Percentiles rank a stretch among this genome's conserved stretches.
These are phyloP conservation scores for Xylaria venustula DNA, from an alignment of 495 filamentous ascomycete genomes.

Conservation along the genomic window DNA sequence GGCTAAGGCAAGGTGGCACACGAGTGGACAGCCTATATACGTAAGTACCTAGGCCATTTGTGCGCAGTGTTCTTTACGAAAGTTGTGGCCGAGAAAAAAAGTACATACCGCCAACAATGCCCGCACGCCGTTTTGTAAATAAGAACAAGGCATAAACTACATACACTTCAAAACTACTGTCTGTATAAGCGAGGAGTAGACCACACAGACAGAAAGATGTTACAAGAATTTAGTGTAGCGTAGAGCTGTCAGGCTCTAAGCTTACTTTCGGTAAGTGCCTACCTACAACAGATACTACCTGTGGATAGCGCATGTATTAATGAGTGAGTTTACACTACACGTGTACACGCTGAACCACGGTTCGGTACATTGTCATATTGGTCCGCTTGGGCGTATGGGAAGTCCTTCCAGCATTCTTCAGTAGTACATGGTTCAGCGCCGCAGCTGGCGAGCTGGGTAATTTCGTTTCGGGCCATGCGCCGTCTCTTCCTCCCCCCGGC, in stretches of 20 bases:
- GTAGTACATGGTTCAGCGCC: not conserved
- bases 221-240: no score
- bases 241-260: not conserved
- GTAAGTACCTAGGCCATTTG: no score
- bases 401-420: no score
- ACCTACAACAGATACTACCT: no score
- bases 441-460: not conserved
- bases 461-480: not conserved
- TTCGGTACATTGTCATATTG: not conserved
- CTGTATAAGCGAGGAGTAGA: no score
- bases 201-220: not conserved
- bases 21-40: not conserved
- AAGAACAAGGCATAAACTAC: not conserved
- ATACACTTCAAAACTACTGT: not conserved
- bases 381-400: not conserved
- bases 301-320: not conserved
- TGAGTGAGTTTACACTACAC: not conserved
- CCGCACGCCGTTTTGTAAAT: no score
- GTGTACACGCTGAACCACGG: no score
- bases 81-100: no score
- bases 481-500: not conserved
- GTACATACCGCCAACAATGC: no score
- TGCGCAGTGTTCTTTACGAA: no score
- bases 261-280: not conserved
- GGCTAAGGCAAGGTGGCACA: slow-evolving; percentile 9